Conservation (phyloP, 2,329 filamentous ascomycete species). For the Dothistroma pini region DNA sequence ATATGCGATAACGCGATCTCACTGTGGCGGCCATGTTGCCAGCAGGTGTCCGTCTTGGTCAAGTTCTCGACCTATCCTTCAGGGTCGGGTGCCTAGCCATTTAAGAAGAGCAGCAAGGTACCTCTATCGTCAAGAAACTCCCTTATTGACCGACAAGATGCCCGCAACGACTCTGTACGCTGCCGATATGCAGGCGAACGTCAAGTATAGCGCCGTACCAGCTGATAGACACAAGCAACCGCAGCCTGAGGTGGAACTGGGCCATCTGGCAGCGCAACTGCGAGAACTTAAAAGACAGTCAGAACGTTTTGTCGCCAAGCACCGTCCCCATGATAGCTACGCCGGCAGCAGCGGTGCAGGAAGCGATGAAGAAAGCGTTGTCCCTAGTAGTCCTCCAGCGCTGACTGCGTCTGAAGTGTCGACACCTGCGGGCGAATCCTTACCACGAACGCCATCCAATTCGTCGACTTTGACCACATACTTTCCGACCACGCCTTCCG, state of each 20-base stretch:
- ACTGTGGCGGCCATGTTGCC: constrained; percentile 10
- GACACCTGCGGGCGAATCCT: constrained; percentile 4
- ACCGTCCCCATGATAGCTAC: constrained; percentile 12
- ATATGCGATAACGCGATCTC: constrained; percentile 5
- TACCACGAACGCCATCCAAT: constrained; percentile 15
- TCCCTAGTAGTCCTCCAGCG: constrained; percentile 10
- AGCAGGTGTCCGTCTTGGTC: constrained; percentile 6
- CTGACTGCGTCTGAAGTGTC: constrained; percentile 11
- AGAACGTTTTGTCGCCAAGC: constrained; percentile 10
- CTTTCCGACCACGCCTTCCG: constrained; percentile 5
- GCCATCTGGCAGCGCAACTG: constrained; percentile 12
- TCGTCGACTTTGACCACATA: constrained; percentile 11
- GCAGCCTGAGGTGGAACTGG: constrained; percentile 10
- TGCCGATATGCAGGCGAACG: not conserved
- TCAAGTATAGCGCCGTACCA: not conserved
- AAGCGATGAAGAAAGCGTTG: constrained; percentile 13
- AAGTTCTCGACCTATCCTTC: not conserved
- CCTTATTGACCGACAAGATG: not conserved
- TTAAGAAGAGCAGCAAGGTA: not conserved
- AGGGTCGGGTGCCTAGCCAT: not conserved
- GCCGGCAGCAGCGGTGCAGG: constrained; percentile 12
- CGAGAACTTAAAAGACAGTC: constrained; percentile 13
- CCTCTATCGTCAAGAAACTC: not conserved
- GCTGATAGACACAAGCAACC: constrained; percentile 6
- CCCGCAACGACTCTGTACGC: not conserved